These are phyloP conservation scores for Blastobotrys serpentis DNA, from an alignment of 1,139 yeast species.

Conservation along the genomic window DNA sequence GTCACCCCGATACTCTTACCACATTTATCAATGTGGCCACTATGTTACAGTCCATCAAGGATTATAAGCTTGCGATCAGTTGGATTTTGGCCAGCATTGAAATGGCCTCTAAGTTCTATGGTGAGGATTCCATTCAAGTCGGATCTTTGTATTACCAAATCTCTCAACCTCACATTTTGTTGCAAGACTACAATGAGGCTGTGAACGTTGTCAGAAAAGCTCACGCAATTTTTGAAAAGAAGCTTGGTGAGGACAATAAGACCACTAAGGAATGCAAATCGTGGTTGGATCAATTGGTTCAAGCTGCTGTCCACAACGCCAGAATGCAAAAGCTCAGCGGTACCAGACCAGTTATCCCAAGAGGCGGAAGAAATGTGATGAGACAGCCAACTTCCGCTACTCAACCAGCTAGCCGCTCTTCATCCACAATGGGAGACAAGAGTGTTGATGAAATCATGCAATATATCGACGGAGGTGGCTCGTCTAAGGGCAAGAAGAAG, in stretches of 20 bases:
- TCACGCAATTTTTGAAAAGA: constrained; percentile 52
- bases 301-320: constrained; percentile 38
- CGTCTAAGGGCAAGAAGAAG: constrained; percentile 19
- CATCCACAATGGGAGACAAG: constrained; percentile 25
- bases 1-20: constrained; percentile 69
- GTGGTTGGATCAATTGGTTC: constrained; percentile 53
- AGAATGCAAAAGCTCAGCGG: constrained; percentile 20
- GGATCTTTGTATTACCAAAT: constrained; percentile 63
- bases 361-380: background rate
- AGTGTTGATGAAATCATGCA: constrained; percentile 38
- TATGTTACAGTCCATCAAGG: constrained; percentile 54
- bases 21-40: constrained; percentile 66
- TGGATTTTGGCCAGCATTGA: constrained; percentile 52
- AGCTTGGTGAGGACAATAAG: constrained; percentile 61
- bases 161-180: constrained; percentile 60
- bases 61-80: constrained; percentile 47
- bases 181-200: constrained; percentile 56
- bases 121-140: constrained; percentile 56
- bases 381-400: constrained; percentile 7
- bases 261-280: constrained; percentile 62
- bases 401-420: constrained; percentile 8
- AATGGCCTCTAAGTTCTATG: constrained; percentile 51
- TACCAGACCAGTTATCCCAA: constrained; percentile 9
- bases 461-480: constrained; percentile 36
- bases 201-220: constrained; percentile 53